Percentiles rank a stretch among this genome's conserved stretches.
Evolutionary conservation across 2,329 filamentous ascomycete genomes (phyloP).

Genomic region (Fusarium sp.): DNA sequence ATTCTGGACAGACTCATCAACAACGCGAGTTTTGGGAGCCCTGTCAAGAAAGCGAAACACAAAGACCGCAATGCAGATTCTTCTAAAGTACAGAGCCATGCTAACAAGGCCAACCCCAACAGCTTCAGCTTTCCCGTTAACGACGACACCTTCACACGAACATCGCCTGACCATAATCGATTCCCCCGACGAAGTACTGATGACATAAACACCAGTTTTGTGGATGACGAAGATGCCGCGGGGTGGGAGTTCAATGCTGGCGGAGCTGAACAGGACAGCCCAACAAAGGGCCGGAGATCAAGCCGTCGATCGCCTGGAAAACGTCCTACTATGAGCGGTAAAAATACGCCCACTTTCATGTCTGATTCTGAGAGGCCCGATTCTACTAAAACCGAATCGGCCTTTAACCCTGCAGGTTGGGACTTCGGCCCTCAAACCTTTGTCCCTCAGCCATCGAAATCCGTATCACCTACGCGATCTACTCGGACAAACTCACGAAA

Average conservation of each 20-base stretch:
- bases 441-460: slow-evolving; percentile 57
- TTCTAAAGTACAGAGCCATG: slow-evolving; percentile 23
- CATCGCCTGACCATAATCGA: slow-evolving; percentile 51
- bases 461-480: slow-evolving; percentile 59
- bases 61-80: slow-evolving; percentile 4
- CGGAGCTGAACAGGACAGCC: slow-evolving; percentile 47
- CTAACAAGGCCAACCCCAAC: slow-evolving; percentile 50
- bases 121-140: slow-evolving; percentile 65
- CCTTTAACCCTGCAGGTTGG: slow-evolving; percentile 66
- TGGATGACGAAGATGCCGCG: slow-evolving; percentile 58
- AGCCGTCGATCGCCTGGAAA: slow-evolving; percentile 55
- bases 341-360: slow-evolving; percentile 38
- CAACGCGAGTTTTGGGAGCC: slow-evolving; percentile 39
- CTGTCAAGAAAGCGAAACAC: slow-evolving; percentile 27
- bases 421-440: slow-evolving; percentile 67
- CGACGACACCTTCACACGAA: slow-evolving; percentile 54
- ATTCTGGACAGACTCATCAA: slow-evolving; percentile 54
- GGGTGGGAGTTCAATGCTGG: slow-evolving; percentile 66
- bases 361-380: slow-evolving; percentile 43
- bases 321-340: slow-evolving; percentile 39
- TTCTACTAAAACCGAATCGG: slow-evolving; percentile 44
- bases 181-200: slow-evolving; percentile 66
- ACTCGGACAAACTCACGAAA: slow-evolving; percentile 65
- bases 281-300: slow-evolving; percentile 50
- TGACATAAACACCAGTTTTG: slow-evolving; percentile 71